Evolutionary conservation across 2,329 filamentous ascomycete genomes (phyloP), one percentile per base, ranked within the genome.

Genomic region (Plectosphaerella plurivora): DNA sequence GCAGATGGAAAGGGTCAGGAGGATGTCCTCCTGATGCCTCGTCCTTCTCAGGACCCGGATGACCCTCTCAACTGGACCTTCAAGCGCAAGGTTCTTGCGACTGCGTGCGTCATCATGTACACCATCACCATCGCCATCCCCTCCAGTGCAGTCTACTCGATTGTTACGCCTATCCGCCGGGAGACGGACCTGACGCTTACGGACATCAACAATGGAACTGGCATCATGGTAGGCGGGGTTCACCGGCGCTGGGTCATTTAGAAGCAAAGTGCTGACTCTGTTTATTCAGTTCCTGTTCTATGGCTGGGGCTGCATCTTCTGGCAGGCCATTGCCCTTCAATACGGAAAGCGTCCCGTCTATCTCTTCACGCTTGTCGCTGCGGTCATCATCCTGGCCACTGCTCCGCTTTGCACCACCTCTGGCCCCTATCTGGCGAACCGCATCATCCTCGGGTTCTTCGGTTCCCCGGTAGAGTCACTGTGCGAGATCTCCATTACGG

Each of bases 251-350:
- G n/a, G n/a, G n/a, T n/a, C n/a, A n/a, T n/a, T n/a, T n/a, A n/a
- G n/a, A n/a, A n/a, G n/a, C n/a, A n/a, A 14, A 36, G 8, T 36
- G 33, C 33, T 36, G 14, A 36, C 33, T 36, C 33, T 36, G 33
- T 36, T 14, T 8, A 14, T 14, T 36, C 14, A 36, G 69, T 74
- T 73, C 25, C 59, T 78, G 3, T 63, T 77, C 16, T 57, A 73
- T 1, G 75, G 75, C 3, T 76, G 70, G 69, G 67, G 71, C 1
- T 62, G 72, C 24, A 57, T 78, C 8, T 70, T 77, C 52, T 77
- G 74, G 74, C 74, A 77, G 55, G 73, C 75, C 1, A 67, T 76
- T 15, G 72, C 74, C 0, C 60, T 75, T 12, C 68, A 72, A 45
- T 77, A 75, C 51, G 74, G 74, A 49, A 74, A 74, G 57, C 63